Base-by-base conservation (phyloP, 306 rosid genomes). In the Pachyrhizus erosus region DNA sequence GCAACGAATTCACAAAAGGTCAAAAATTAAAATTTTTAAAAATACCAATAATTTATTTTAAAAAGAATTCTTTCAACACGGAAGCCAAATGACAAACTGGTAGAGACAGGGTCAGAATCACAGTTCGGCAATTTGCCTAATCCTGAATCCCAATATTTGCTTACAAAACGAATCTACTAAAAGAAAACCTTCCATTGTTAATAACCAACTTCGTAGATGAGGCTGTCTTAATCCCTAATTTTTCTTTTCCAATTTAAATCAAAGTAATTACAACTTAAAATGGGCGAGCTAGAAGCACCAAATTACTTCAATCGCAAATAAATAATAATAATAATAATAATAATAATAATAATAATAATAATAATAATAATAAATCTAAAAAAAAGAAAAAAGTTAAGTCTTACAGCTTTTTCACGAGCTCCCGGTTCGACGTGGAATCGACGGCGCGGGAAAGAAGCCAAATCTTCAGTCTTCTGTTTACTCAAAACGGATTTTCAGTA, bases 381-480 rank as follows among this genome's bases (percentile, higher is more conserved):
- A 2, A 2, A 17, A 31, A 0, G 6, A 37, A 78, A 29, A 70
- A 10, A 40, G 1, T 7, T 1, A 48, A 13, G 45, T 1, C 90
- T 92, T 85, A 93, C 99, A 54, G 98, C 99, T 87, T 91, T 89
- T 87, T 93, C 96, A 64, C 99, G 99, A 45, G 90, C 21, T 8
- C 97, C 98, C 7, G 90, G 93, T 77, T 89, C 90, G 84, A 89
- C 52, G 76, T 96, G 99, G 82, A 76, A 90, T 84, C 85, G 88
- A 72, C 98, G 98, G 76, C 96, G 92, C 37, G 90, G 55, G 42
- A 72, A 83, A 37, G 92, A 84, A 34, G 82, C 68, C 40, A 82
- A 85, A 78, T 81, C 91, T 78, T 75, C 88, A 27, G 85, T 17
- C 37, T 87, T 83, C 92, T 89, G 89, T 18, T 83, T 61, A n/a